Percentiles rank a stretch among this genome's conserved stretches.
phyloP scores from a whole-genome alignment of 306 rosid genomes.

The Psophocarpus tetragonolobus region DNA sequence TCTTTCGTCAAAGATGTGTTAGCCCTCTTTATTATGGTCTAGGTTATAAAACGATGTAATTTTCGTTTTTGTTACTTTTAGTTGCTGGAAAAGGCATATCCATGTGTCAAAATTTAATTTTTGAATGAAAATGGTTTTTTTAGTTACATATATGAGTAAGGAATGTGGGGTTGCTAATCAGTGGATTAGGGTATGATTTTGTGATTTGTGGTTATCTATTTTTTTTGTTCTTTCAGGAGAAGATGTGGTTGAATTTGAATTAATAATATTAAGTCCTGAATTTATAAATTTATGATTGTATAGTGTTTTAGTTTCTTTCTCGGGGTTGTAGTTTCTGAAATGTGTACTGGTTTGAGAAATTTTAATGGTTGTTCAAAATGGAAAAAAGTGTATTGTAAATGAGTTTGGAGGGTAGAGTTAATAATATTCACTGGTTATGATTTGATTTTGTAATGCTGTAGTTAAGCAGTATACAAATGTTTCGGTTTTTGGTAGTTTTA shows the following conservation, averaged over 20 bases:
- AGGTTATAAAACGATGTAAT: no score
- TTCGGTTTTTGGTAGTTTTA: background rate
- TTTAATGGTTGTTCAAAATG: background rate
- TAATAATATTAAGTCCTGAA: background rate
- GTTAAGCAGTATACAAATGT: background rate
- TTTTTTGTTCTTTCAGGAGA: background rate
- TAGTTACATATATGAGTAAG: background rate
- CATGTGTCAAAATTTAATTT: no score
- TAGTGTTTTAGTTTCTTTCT: constrained; percentile 25
- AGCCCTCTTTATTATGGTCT: no score
- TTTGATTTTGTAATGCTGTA: constrained; percentile 13
- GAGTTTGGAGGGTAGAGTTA: background rate
- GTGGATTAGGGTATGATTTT: background rate
- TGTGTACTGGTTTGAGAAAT: background rate
- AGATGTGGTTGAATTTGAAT: constrained; percentile 13
- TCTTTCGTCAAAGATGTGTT: no score
- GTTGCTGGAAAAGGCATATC: no score
- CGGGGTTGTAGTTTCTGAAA: background rate
- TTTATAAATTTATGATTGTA: background rate
- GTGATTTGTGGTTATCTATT: background rate
- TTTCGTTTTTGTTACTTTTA: no score
- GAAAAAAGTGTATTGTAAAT: constrained; percentile 6
- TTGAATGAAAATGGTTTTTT: background rate
- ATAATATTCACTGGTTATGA: background rate
- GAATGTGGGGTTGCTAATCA: background rate